These are phyloP conservation scores for Dryadomyces quercus-mongolicae DNA, from an alignment of 2,329 filamentous ascomycete species.

Conservation along the genomic window DNA sequence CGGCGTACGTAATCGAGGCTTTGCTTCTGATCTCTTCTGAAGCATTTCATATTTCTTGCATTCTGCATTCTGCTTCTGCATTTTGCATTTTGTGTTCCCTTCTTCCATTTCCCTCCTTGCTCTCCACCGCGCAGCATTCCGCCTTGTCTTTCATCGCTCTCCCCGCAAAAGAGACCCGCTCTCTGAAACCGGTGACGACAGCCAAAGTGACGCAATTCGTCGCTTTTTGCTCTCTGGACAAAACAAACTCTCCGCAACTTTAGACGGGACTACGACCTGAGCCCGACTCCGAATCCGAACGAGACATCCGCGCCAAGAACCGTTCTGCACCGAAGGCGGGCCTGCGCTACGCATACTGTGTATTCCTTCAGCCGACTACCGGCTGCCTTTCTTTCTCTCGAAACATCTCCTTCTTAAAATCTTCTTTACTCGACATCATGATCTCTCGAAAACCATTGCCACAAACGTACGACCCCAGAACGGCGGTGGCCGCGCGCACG, in stretches of 20 bases:
- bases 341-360: not conserved
- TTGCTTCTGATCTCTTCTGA: not conserved
- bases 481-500: not conserved
- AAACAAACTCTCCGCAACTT: too few relatives aligned
- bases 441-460: constrained; percentile 28
- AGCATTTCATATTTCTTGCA: not conserved
- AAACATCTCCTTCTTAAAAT: not conserved
- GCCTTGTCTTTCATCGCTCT: too few relatives aligned
- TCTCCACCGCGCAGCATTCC: too few relatives aligned
- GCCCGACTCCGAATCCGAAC: too few relatives aligned
- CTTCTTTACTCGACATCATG: constrained; percentile 17
- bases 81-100: not conserved
- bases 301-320: too few relatives aligned
- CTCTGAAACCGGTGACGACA: not conserved
- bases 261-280: too few relatives aligned
- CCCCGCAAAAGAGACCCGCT: not conserved
- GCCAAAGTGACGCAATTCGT: constrained; percentile 4
- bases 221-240: not conserved
- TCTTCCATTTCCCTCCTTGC: not conserved
- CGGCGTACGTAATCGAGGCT: not conserved
- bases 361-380: not conserved
- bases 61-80: not conserved
- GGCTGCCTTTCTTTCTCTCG: not conserved
- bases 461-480: constrained; percentile 2
- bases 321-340: not conserved